Evolutionary conservation across 768 basidiomycete genomes (phyloP).

Genomic region (Boletus tylopilopsis): DNA sequence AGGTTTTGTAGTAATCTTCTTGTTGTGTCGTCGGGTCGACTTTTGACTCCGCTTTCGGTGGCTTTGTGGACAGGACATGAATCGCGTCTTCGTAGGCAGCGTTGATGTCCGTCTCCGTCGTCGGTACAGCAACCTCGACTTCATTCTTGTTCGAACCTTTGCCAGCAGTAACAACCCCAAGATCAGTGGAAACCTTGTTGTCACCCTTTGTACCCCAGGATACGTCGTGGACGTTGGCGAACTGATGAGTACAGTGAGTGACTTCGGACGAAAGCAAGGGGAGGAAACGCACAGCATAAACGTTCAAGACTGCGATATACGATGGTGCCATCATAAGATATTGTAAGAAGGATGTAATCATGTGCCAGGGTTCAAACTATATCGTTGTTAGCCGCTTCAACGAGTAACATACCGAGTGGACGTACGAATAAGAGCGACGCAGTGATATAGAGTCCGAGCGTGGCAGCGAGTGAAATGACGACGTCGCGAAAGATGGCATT

Average conservation of each 20-base stretch:
- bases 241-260: constrained; percentile 37
- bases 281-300: constrained; percentile 59
- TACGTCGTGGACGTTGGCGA: constrained; percentile 87
- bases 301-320: constrained; percentile 90
- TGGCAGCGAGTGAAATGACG: constrained; percentile 80
- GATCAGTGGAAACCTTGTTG: constrained; percentile 79
- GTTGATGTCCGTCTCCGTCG: constrained; percentile 85
- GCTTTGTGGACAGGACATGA: constrained; percentile 71
- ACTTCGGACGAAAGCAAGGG: neutral
- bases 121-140: constrained; percentile 84
- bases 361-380: constrained; percentile 96
- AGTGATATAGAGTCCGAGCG: constrained; percentile 83
- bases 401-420: constrained; percentile 10
- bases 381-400: neutral
- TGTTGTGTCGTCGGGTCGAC: constrained; percentile 60
- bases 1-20: constrained; percentile 85
- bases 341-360: constrained; percentile 95
- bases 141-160: constrained; percentile 63
- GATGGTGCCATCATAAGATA: constrained; percentile 90
- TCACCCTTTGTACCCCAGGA: constrained; percentile 97
- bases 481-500: constrained; percentile 84
- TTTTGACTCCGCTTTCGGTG: constrained; percentile 66
- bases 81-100: constrained; percentile 90
- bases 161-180: constrained; percentile 72
- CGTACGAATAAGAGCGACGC: constrained; percentile 83